Evolutionary conservation across 169 alveolate genomes (phyloP).

Genomic region (Plasmodium ovale): DNA sequence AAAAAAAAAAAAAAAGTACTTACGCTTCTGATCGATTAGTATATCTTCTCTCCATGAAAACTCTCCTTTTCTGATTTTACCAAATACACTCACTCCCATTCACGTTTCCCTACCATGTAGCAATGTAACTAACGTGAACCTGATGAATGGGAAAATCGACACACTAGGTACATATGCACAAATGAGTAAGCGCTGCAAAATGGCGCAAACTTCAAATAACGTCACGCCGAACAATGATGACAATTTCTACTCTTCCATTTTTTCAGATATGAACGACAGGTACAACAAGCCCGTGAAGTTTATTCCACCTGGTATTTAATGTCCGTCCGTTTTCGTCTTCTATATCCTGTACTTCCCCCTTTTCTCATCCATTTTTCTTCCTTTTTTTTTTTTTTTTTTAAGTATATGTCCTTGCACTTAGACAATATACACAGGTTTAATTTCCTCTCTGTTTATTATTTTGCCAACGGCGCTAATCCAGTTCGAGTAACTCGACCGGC

Average conservation of each 20-base stretch:
- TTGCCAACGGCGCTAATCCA: conserved; percentile 93
- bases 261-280: conserved; percentile 50
- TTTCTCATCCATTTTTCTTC: neutral
- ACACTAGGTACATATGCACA: conserved; percentile 24
- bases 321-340: neutral
- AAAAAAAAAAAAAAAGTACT: neutral
- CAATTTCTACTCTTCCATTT: neutral
- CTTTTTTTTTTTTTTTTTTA: neutral
- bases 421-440: conserved; percentile 32
- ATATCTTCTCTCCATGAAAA: neutral
- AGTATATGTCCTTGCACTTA: neutral
- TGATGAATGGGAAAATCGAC: conserved; percentile 69
- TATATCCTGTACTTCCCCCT: neutral
- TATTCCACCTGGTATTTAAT: conserved; percentile 68
- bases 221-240: neutral
- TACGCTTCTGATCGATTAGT: neutral
- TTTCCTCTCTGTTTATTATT: conserved; percentile 81
- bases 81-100: neutral
- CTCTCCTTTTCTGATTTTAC: neutral
- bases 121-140: conserved; percentile 33
- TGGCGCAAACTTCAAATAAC: neutral
- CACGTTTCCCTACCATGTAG: conserved; percentile 8
- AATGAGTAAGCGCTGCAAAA: neutral
- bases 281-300: conserved; percentile 72
- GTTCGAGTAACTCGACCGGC: no score